phyloP scores from a whole-genome alignment of 805 yeast species.

The Saccharomycopsis capsularis region DNA sequence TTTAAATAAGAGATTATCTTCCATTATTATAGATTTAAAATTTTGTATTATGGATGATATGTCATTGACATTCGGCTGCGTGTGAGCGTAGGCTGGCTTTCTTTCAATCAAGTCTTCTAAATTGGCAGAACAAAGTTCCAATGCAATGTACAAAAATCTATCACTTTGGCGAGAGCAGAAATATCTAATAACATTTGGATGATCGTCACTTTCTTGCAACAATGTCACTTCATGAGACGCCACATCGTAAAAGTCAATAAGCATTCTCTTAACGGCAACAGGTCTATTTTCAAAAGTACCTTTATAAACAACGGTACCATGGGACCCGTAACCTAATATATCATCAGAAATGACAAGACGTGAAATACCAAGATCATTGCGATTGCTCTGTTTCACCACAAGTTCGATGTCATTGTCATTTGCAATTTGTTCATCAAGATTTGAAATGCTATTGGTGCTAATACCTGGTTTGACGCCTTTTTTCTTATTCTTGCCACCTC shows the following conservation, averaged over 20 bases:
- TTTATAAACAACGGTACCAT: conserved; percentile 89
- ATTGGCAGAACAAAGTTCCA: conserved; percentile 85
- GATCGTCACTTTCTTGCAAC: conserved; percentile 91
- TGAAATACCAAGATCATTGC: conserved; percentile 26
- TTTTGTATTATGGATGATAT: background rate
- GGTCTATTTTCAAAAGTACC: conserved; percentile 90
- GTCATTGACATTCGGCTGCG: background rate
- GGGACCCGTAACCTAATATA: conserved; percentile 91
- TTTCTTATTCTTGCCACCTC: conserved; percentile 65
- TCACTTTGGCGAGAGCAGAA: conserved; percentile 90
- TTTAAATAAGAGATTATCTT: conserved; percentile 3
- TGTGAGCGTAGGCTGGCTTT: background rate
- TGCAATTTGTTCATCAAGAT: conserved; percentile 11
- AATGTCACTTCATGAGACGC: conserved; percentile 87
- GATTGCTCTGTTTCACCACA: conserved; percentile 27
- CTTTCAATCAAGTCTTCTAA: conserved; percentile 73
- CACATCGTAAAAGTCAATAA: conserved; percentile 85
- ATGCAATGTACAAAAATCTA: conserved; percentile 82
- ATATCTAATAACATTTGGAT: conserved; percentile 89
- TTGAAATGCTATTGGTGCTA: conserved; percentile 5
- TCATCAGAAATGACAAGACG: conserved; percentile 60
- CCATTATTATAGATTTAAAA: background rate
- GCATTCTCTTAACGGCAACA: conserved; percentile 93
- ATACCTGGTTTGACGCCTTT: conserved; percentile 23
- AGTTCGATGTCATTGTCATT: conserved; percentile 19